Evolutionary conservation across 768 basidiomycete species (phyloP).

Genomic region (Mycena olivaceomarginata): DNA sequence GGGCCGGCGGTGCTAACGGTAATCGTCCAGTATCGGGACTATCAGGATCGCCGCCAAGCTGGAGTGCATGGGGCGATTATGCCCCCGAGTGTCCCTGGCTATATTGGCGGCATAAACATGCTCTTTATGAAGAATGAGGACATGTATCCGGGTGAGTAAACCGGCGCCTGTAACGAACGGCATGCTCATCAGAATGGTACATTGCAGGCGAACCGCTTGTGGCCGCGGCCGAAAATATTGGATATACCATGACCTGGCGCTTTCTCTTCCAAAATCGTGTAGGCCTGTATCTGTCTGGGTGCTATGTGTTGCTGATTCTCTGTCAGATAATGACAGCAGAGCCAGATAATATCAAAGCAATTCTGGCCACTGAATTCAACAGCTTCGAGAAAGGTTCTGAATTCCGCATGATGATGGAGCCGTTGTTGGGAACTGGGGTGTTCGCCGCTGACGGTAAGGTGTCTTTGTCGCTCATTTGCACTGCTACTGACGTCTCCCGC

Average conservation of each 20-base stretch:
- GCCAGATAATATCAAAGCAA: conserved; percentile 68
- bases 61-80: conserved; percentile 25
- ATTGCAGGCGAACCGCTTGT: conserved; percentile 19
- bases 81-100: conserved; percentile 18
- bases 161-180: not conserved
- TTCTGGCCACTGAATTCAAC: conserved; percentile 68
- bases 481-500: not conserved
- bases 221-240: not conserved
- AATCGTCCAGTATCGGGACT: conserved; percentile 27
- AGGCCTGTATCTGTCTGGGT: not conserved
- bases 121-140: conserved; percentile 33
- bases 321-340: conserved; percentile 63
- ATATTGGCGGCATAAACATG: conserved; percentile 32
- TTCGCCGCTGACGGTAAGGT: conserved; percentile 75
- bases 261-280: conserved; percentile 39
- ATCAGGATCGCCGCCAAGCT: conserved; percentile 20
- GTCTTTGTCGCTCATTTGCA: not conserved
- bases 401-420: conserved; percentile 38
- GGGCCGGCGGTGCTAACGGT: conserved; percentile 16
- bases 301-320: not conserved
- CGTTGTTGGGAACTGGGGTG: conserved; percentile 73
- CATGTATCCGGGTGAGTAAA: conserved; percentile 35
- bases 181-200: not conserved
- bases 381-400: conserved; percentile 65
- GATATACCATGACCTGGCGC: conserved; percentile 27